These are phyloP conservation scores for Aspergillus fischeri DNA, from an alignment of 2,329 filamentous ascomycete species.

Conservation along the genomic window DNA sequence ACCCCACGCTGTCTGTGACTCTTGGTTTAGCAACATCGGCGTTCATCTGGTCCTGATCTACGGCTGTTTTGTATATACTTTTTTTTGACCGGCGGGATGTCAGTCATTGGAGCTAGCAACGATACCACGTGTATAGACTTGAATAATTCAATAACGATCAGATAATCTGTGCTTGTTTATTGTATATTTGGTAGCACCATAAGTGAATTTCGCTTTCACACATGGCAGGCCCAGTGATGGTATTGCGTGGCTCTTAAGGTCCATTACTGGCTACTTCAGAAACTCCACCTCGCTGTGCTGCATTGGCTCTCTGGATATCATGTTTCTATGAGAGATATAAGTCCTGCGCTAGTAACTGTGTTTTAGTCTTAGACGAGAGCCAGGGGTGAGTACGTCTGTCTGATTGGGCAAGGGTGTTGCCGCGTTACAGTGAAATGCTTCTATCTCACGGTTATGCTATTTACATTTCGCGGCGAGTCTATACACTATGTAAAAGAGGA, in stretches of 20 bases:
- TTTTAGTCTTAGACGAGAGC: too few relatives aligned
- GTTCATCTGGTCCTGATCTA: background rate
- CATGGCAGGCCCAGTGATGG: background rate
- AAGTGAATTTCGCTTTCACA: too few relatives aligned
- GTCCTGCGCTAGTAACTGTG: too few relatives aligned
- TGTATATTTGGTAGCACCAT: background rate
- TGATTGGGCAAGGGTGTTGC: too few relatives aligned
- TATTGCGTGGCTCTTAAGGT: too few relatives aligned
- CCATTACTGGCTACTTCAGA: too few relatives aligned
- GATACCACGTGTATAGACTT: background rate
- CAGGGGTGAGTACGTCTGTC: too few relatives aligned
- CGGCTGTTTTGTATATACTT: slow-evolving; percentile 8
- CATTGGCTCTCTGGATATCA: too few relatives aligned
- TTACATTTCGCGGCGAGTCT: background rate
- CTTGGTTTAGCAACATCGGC: slow-evolving; percentile 6
- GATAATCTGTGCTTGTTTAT: background rate
- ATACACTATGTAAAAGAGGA: too few relatives aligned
- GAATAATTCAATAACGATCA: background rate
- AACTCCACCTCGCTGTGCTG: too few relatives aligned
- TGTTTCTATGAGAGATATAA: too few relatives aligned
- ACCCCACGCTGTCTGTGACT: background rate
- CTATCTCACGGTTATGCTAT: background rate
- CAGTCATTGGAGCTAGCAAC: background rate
- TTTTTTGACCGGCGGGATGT: slow-evolving; percentile 7
- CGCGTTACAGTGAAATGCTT: too few relatives aligned